Percentiles rank a stretch among this genome's conserved stretches.
These are phyloP conservation scores for Termitomyces bulborhizus DNA, from an alignment of 768 basidiomycete species.

Conservation along the genomic window DNA sequence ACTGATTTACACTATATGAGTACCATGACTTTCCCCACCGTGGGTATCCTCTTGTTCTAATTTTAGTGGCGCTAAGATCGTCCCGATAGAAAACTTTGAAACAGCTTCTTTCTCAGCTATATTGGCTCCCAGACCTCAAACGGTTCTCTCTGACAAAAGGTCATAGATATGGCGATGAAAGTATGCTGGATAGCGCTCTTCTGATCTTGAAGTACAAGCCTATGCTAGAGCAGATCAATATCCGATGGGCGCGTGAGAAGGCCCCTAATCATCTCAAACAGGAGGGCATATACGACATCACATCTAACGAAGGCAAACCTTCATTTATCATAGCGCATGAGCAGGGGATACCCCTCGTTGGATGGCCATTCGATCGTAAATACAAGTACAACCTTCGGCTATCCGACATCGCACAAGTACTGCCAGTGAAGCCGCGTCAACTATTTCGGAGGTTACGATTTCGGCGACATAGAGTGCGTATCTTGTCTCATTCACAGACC, in stretches of 20 bases:
- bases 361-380: slow-evolving; percentile 30
- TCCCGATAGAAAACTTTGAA: slow-evolving; percentile 32
- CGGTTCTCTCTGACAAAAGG: slow-evolving; percentile 45
- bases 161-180: slow-evolving; percentile 38
- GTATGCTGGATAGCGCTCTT: slow-evolving; percentile 35
- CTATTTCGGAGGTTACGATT: neutral
- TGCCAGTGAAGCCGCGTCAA: neutral
- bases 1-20: slow-evolving; percentile 49
- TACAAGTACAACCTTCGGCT: slow-evolving; percentile 17
- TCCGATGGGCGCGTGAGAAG: slow-evolving; percentile 43
- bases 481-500: neutral
- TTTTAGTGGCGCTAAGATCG: neutral
- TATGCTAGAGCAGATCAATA: slow-evolving; percentile 32
- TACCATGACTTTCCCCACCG: slow-evolving; percentile 37
- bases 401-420: neutral
- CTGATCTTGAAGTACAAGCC: slow-evolving; percentile 29
- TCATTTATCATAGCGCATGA: slow-evolving; percentile 26
- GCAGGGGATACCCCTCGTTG: slow-evolving; percentile 36
- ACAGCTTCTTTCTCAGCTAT: slow-evolving; percentile 31
- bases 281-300: slow-evolving; percentile 36
- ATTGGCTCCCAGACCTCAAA: slow-evolving; percentile 32
- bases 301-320: slow-evolving; percentile 17
- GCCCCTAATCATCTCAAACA: slow-evolving; percentile 45
- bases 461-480: neutral
- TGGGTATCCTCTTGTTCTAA: slow-evolving; percentile 15